Evolutionary conservation across 257 asterid genomes (phyloP), one percentile per base, ranked within the genome.

Genomic region (Ilex aquifolium): DNA sequence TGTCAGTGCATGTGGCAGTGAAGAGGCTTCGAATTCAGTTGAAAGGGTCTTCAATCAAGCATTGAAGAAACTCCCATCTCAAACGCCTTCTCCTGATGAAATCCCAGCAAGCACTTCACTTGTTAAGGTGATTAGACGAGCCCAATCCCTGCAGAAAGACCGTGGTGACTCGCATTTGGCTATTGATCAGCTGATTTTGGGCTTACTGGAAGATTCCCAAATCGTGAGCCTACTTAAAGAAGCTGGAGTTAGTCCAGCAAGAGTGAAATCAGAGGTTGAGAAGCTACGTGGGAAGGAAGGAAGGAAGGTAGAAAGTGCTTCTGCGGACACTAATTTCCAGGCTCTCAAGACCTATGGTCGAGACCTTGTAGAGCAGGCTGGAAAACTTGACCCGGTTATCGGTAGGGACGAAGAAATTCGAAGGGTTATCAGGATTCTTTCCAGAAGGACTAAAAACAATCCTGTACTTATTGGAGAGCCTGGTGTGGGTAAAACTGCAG

Each of bases 341-440:
- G 95, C 91, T 9, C 60, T 83, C 65, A 86, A 83, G 64, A 86
- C 91, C 0, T 86, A 86, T 6, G 95, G 95, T 6, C 86, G 88
- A 21, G 95, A 86, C 56, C 85, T 86, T 0, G 95, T 86, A 9
- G 95, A 86, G 63, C 88, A 83, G 48, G 95, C 86, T 0, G 95
- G 95, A 11, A 86, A 86, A 64, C 95, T 86, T 12, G 95, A 86
- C 53, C 95, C 91, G 0, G 95, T 83, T 27, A 86, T 86, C 1
- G 90, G 95, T 29, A 71, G 95, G 44, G 90, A 86, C 0, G 95
- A 83, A 49, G 95, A 86, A 50, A 83, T 86, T 13, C 80, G 88
- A 2, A 52, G 90, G 53, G 95, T 86, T 6, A 77, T 86, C 15
- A 72, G 90, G 65, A 86, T 86, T 32, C 77, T 86, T 27, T 85